phyloP scores from a whole-genome alignment of 1,284 basidiomycete species.

The Somion occarium region DNA sequence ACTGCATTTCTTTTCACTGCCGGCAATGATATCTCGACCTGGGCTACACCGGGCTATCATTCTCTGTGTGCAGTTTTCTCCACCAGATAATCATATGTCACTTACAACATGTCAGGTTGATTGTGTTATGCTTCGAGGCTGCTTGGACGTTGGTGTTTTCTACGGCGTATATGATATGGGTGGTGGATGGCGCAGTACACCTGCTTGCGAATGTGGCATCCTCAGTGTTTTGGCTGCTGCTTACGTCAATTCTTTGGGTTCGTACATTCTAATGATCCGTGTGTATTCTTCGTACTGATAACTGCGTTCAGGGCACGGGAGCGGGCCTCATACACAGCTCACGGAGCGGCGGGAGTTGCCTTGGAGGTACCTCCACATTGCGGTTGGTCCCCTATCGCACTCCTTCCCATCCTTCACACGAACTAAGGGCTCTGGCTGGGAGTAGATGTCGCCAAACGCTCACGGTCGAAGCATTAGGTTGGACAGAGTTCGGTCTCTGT shows the following conservation, averaged over 20 bases:
- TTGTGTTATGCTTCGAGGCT: slow-evolving; percentile 64
- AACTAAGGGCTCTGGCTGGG: slow-evolving; percentile 8
- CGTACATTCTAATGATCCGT: slow-evolving; percentile 13
- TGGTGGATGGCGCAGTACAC: slow-evolving; percentile 58
- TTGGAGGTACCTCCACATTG: slow-evolving; percentile 47
- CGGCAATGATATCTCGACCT: slow-evolving; percentile 55
- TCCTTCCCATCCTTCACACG: slow-evolving; percentile 7
- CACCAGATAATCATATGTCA: slow-evolving; percentile 1
- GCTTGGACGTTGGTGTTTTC: slow-evolving; percentile 67
- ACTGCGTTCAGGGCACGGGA: slow-evolving; percentile 46
- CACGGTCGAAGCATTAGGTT: slow-evolving; percentile 68
- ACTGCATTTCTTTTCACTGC: slow-evolving; percentile 64
- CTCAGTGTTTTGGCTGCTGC: slow-evolving; percentile 66
- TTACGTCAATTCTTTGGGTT: slow-evolving; percentile 66
- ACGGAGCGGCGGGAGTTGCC: slow-evolving; percentile 53
- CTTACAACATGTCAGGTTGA: slow-evolving; percentile 31
- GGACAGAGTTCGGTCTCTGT: slow-evolving; percentile 71
- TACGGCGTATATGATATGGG: slow-evolving; percentile 64
- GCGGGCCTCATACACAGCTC: slow-evolving; percentile 63
- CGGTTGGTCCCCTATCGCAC: slow-evolving; percentile 29
- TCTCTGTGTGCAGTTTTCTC: slow-evolving; percentile 45
- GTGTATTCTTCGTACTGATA: not conserved
- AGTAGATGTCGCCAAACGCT: slow-evolving; percentile 62
- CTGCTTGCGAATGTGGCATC: slow-evolving; percentile 69
- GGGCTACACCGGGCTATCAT: slow-evolving; percentile 60